Base-by-base conservation (phyloP, 805 yeast genomes). In the Candida maris region DNA sequence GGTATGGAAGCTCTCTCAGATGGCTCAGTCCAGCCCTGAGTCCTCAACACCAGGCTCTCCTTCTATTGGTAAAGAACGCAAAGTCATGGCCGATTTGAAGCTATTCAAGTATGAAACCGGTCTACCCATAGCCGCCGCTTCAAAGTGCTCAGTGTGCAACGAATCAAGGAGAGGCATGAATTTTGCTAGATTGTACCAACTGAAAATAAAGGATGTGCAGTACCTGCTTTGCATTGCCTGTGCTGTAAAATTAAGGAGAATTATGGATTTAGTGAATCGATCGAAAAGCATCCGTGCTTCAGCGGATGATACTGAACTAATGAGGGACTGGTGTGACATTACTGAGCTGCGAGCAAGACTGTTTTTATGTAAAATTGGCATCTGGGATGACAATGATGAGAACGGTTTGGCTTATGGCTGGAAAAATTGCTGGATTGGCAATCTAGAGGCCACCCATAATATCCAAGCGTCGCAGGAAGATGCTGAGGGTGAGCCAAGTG, bases 191-290 rank as follows among this genome's bases (percentile, higher is more conserved):
- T 61, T 86, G 45, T 85, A 88, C 56, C 72, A 74, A 37, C 64
- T 89, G 53, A 80, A 78, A 44, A 60, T 37, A 45, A 52, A 45
- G 29, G 48, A 49, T 12, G 44, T 66, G 65, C 42, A 63, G 32
- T 82, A 82, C 52, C 84, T 94, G 12, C 66, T 89, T 22, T 91
- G 97, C 56, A 80, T 81, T 42, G 80, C 78, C 49, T 91, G 97
- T 61, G 70, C 93, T 30, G 68, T 79, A 36, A 80, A 86, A 52
- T 70, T 88, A 34, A 75, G 97, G 51, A 78, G 85, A 39, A 75
- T 83, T 2, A 86, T 96, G 59, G 96, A 89, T 41, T 73, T 86
- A 41, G 77, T 86, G 53, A 84, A 88, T 27, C 81, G 82, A 48
- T 59, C 91, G 45, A 72, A 95, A 49, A 69, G 81, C 18, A 17